Percentiles rank a stretch among this genome's conserved stretches.
phyloP scores from a whole-genome alignment of 1,139 yeast species.

The Insectozyma bohioensis region DNA sequence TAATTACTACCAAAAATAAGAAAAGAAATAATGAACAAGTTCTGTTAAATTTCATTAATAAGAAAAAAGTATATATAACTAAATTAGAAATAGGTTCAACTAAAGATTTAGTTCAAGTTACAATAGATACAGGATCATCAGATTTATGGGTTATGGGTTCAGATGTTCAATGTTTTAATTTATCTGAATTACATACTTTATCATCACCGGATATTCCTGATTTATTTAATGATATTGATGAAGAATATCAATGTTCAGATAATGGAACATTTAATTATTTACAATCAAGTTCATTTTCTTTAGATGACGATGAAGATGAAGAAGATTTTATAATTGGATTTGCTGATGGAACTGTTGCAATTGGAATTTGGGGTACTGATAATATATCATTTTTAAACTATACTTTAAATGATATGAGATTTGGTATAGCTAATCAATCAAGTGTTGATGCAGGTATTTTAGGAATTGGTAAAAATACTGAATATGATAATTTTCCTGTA shows the following conservation, averaged over 20 bases:
- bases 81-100: constrained; percentile 36
- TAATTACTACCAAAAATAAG: no score
- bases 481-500: constrained; percentile 26
- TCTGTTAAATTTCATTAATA: not conserved
- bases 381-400: constrained; percentile 28
- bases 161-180: constrained; percentile 26
- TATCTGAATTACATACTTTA: constrained; percentile 26
- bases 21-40: not conserved
- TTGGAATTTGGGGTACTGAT: constrained; percentile 61
- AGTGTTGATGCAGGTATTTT: constrained; percentile 45
- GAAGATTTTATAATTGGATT: constrained; percentile 28
- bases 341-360: constrained; percentile 40
- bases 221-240: constrained; percentile 10
- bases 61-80: constrained; percentile 34
- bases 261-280: constrained; percentile 14
- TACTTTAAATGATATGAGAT: constrained; percentile 29
- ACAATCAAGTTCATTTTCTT: constrained; percentile 10
- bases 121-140: constrained; percentile 47
- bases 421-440: constrained; percentile 49
- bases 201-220: constrained; percentile 9
- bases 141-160: constrained; percentile 38
- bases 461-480: constrained; percentile 36
- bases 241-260: constrained; percentile 8
- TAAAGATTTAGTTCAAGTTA: constrained; percentile 27
- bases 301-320: not conserved